Base-by-base conservation (phyloP, 345 rosid genomes). In the Populus davidiana region DNA sequence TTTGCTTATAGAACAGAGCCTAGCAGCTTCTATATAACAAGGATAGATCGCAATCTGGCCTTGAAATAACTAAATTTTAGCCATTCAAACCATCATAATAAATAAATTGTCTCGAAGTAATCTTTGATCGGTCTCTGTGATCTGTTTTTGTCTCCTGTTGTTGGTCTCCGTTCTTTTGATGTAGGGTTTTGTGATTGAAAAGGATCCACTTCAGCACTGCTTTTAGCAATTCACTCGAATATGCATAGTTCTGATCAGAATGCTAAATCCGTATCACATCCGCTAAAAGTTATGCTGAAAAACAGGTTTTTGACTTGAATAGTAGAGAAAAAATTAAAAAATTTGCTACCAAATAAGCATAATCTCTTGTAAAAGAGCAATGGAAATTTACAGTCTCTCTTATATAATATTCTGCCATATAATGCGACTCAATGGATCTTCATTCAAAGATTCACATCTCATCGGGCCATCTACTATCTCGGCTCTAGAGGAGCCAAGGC, bases 401-500 rank as follows among this genome's bases (percentile, higher is more conserved):
- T 64, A 27, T 43, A 39, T 70, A 38, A 11, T 35, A 23, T 63
- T 27, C 29, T 63, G 43, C 47, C 39, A 41, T 21, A 35, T 59
- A 59, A 44, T n/a, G 20, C 35, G 67, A 54, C 73, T 81, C 31
- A 61, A 73, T 49, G 35, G 80, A 80, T 65, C 43, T 38, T 83
- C 31, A 64, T 39, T 81, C 61, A 54, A 68, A 68, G 56, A 63
- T 31, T 54, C 78, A 63, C 44, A 50, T 72, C 12, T 52, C 65
- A 70, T 72, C 72, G 56, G 59, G 66, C 71, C 77, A 74, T 66
- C 62, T 18, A 23, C 82, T 85, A 85, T 79, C 91, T 86, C 61
- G 91, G 88, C 71, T 80, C 86, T 65, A 77, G 88, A 66, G 86
- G 85, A 80, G 86, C 87, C 85, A 87, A 62, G 65, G 78, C 77